These are phyloP conservation scores for Umbelopsis sp. DNA, from an alignment of 371 early-diverging fungal genomes.

Conservation along the genomic window DNA sequence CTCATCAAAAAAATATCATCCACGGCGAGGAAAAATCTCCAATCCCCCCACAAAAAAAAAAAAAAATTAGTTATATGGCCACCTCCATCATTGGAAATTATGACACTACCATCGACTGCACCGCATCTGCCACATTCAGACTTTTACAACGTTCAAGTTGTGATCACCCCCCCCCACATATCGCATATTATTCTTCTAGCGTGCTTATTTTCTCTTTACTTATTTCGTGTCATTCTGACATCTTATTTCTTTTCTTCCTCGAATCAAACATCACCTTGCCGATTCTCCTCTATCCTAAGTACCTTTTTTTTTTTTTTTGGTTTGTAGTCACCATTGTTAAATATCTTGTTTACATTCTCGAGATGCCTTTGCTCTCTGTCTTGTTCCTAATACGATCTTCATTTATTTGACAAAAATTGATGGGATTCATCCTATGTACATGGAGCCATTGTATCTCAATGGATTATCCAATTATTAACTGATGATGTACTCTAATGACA, in stretches of 20 bases:
- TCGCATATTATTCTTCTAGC: slow-evolving; percentile 12
- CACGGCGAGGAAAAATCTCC: background rate
- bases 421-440: background rate
- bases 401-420: background rate
- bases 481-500: background rate
- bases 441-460: background rate
- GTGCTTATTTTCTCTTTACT: slow-evolving; percentile 3
- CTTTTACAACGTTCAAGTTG: background rate
- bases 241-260: background rate
- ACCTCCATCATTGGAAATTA: background rate
- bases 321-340: slow-evolving; percentile 18
- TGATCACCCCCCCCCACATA: slow-evolving; percentile 8
- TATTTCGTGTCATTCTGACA: background rate
- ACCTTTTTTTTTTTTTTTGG: background rate
- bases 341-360: slow-evolving; percentile 17
- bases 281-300: slow-evolving; percentile 2
- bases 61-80: background rate
- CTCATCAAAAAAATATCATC: background rate
- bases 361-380: slow-evolving; percentile 11
- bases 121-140: slow-evolving; percentile 8
- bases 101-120: slow-evolving; percentile 18
- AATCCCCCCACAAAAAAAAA: background rate
- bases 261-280: slow-evolving; percentile 1
- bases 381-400: slow-evolving; percentile 17
- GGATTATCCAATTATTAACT: background rate